Percentiles rank a stretch among this genome's conserved stretches.
Conservation (phyloP, 371 early-diverging fungal genomes). For the Rhizopus delemar region DNA sequence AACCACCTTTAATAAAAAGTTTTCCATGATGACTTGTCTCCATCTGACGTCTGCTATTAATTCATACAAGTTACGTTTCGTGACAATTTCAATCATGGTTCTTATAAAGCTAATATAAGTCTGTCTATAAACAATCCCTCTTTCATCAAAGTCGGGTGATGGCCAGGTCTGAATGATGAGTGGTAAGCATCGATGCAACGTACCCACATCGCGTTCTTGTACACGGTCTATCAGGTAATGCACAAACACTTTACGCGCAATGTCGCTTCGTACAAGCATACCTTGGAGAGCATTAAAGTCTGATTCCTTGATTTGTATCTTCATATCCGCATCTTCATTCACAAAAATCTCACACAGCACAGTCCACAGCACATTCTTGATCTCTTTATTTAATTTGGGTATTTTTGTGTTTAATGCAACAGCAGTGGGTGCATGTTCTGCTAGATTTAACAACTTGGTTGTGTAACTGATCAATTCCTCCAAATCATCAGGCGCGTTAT, state of each 20-base stretch:
- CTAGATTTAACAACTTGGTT: constrained; percentile 58
- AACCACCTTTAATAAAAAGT: constrained; percentile 47
- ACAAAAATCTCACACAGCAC: constrained; percentile 31
- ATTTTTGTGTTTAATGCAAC: constrained; percentile 28
- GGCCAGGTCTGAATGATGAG: constrained; percentile 44
- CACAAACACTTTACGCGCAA: constrained; percentile 57
- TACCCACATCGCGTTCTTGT: constrained; percentile 41
- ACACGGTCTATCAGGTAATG: constrained; percentile 55
- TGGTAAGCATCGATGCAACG: constrained; percentile 46
- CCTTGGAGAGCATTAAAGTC: constrained; percentile 10
- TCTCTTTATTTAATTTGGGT: constrained; percentile 44
- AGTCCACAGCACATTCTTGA: constrained; percentile 38
- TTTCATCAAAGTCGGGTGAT: constrained; percentile 29
- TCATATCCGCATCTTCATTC: constrained; percentile 31
- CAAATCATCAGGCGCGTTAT: constrained; percentile 27
- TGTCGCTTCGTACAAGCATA: constrained; percentile 43
- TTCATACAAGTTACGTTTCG: constrained; percentile 43
- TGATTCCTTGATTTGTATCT: constrained; percentile 14
- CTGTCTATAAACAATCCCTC: constrained; percentile 38
- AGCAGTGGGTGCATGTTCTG: constrained; percentile 52
- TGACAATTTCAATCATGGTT: constrained; percentile 45
- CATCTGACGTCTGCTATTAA: constrained; percentile 42
- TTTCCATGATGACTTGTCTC: constrained; percentile 47
- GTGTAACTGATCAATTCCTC: constrained; percentile 49
- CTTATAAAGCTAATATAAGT: constrained; percentile 55